Evolutionary conservation across 129 eudicot species (phyloP).

Genomic region (Chrysanthemum seticuspe): DNA sequence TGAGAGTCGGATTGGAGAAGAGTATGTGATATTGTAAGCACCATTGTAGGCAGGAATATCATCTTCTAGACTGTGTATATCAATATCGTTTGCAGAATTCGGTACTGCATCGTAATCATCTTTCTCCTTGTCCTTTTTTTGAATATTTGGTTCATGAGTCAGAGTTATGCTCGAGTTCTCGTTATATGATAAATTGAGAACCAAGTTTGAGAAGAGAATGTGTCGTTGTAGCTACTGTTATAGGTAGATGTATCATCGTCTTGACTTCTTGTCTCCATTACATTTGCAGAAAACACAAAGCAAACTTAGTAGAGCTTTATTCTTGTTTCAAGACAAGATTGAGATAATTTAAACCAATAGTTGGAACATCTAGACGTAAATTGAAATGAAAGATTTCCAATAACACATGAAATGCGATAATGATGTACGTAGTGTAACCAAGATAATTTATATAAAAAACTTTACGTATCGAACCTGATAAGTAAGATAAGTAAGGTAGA

Average conservation of each 20-base stretch:
- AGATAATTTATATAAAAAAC: too few species aligned
- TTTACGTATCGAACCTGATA: too few species aligned
- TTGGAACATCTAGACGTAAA: slow-evolving; percentile 46
- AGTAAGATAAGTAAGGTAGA: too few species aligned
- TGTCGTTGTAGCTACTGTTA: background rate
- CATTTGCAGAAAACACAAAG: too few species aligned
- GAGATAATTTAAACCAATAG: slow-evolving; percentile 51
- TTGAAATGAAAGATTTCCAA: background rate
- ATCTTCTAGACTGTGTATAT: too few species aligned
- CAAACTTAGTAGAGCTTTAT: too few species aligned
- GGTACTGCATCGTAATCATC: background rate
- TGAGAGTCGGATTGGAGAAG: background rate
- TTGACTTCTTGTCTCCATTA: too few species aligned
- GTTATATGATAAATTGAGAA: background rate
- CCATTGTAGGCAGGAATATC: too few species aligned
- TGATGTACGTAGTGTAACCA: too few species aligned
- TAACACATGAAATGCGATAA: too few species aligned
- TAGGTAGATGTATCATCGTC: background rate
- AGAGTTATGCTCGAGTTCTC: slow-evolving; percentile 17
- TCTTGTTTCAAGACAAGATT: too few species aligned
- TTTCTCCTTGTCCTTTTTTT: slow-evolving; percentile 25
- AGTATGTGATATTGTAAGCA: background rate
- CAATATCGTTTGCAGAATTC: background rate
- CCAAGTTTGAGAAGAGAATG: slow-evolving; percentile 10
- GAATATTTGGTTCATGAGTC: slow-evolving; percentile 27